phyloP scores from a whole-genome alignment of 1,139 yeast species.

The Scheffersomyces segobiensis region DNA sequence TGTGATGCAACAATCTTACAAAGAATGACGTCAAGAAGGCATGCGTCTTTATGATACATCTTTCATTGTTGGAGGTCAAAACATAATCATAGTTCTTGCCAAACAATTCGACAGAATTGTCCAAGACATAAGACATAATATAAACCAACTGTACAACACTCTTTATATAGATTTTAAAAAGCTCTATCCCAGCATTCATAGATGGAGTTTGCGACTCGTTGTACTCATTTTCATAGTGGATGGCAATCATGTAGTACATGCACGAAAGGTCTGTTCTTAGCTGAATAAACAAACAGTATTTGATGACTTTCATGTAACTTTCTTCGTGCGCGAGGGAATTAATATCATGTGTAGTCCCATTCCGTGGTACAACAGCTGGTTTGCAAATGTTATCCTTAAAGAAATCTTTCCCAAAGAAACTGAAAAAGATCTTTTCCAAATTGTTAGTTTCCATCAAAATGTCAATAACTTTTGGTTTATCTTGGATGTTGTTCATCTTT shows the following conservation, averaged over 20 bases:
- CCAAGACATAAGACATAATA: conserved; percentile 47
- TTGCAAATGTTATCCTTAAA: conserved; percentile 42
- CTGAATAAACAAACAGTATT: conserved; percentile 38
- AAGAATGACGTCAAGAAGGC: conserved; percentile 43
- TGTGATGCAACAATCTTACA: conserved; percentile 42
- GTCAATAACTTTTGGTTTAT: conserved; percentile 39
- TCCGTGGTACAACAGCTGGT: conserved; percentile 23
- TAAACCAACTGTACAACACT: conserved; percentile 47
- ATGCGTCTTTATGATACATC: conserved; percentile 47
- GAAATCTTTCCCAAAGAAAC: conserved; percentile 46
- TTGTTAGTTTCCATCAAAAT: conserved; percentile 38
- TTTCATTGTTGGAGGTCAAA: conserved; percentile 41
- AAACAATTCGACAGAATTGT: conserved; percentile 44
- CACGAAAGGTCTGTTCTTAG: conserved; percentile 46
- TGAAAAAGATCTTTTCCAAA: conserved; percentile 37
- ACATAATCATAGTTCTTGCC: conserved; percentile 43
- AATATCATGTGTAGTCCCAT: conserved; percentile 2
- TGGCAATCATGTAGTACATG: conserved; percentile 44
- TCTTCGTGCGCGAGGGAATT: conserved; percentile 11
- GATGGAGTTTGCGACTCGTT: conserved; percentile 31
- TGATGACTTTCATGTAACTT: conserved; percentile 30
- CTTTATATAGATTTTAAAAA: conserved; percentile 45
- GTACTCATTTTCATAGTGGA: conserved; percentile 41
- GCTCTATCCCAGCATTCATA: conserved; percentile 44
- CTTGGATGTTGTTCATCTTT: conserved; percentile 29